Evolutionary conservation across 169 alveolate genomes (phyloP).

Genomic region (Plasmodium reichenowi): DNA sequence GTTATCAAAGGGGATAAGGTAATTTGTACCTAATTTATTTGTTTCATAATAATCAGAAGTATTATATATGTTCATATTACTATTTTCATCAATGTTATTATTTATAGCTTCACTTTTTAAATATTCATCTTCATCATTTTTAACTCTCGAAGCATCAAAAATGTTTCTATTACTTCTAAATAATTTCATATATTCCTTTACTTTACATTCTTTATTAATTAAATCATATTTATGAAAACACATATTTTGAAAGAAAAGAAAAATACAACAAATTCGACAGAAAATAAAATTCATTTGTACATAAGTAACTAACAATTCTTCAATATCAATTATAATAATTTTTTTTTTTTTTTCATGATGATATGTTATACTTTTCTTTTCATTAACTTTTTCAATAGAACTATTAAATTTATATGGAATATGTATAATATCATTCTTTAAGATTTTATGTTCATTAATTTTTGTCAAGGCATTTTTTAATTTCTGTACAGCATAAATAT

Average conservation of each 20-base stretch:
- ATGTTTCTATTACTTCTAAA: slow-evolving; percentile 63
- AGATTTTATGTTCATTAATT: background rate
- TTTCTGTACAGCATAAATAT: slow-evolving; percentile 5
- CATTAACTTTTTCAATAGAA: background rate
- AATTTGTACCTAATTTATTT: no score
- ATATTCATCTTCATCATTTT: slow-evolving; percentile 7
- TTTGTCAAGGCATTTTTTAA: slow-evolving; percentile 13
- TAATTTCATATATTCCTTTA: slow-evolving; percentile 17
- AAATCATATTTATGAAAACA: slow-evolving; percentile 70
- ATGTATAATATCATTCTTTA: background rate
- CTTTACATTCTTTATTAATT: slow-evolving; percentile 28
- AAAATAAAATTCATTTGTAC: slow-evolving; percentile 54
- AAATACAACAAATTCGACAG: slow-evolving; percentile 69
- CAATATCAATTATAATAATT: slow-evolving; percentile 60
- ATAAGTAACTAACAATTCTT: slow-evolving; percentile 69
- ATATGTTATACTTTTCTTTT: background rate
- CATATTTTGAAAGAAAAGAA: slow-evolving; percentile 66
- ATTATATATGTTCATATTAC: background rate
- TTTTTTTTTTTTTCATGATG: slow-evolving; percentile 20
- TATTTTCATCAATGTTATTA: background rate
- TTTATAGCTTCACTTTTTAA: background rate
- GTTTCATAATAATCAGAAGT: background rate
- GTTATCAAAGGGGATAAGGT: background rate
- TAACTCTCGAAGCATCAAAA: slow-evolving; percentile 36
- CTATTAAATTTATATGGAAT: background rate